These are phyloP conservation scores for Gastrolobium villosum DNA, from an alignment of 306 rosid genomes.

Conservation along the genomic window DNA sequence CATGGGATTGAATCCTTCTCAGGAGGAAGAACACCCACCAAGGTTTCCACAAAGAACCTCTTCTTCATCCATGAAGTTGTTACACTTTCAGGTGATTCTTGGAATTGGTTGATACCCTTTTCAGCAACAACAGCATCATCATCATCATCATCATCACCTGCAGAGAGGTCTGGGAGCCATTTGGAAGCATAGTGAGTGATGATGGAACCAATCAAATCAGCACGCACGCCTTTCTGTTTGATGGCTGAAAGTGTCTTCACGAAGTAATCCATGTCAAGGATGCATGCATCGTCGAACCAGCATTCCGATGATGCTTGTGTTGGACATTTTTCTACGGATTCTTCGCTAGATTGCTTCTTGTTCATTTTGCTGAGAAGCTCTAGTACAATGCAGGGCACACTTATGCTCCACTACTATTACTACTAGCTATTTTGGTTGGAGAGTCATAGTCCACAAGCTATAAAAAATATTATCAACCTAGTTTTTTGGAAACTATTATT, in stretches of 20 bases:
- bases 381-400: background rate
- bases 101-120: conserved; percentile 36
- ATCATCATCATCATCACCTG: background rate
- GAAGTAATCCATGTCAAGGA: conserved; percentile 95
- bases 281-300: conserved; percentile 89
- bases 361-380: conserved; percentile 41
- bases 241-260: conserved; percentile 87
- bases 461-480: no score
- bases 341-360: conserved; percentile 48
- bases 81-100: conserved; percentile 66
- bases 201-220: conserved; percentile 81
- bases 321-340: conserved; percentile 52
- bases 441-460: background rate
- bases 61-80: conserved; percentile 87
- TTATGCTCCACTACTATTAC: no score
- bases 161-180: conserved; percentile 91
- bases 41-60: conserved; percentile 88
- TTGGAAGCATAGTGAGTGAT: conserved; percentile 91
- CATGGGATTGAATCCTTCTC: conserved; percentile 89
- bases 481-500: no score
- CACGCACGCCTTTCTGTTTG: conserved; percentile 82
- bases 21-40: conserved; percentile 85
- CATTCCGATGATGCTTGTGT: conserved; percentile 59
- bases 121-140: background rate
- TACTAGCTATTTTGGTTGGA: background rate